Evolutionary conservation across 2,329 filamentous ascomycete genomes (phyloP).

Genomic region (Canariomyces notabilis): DNA sequence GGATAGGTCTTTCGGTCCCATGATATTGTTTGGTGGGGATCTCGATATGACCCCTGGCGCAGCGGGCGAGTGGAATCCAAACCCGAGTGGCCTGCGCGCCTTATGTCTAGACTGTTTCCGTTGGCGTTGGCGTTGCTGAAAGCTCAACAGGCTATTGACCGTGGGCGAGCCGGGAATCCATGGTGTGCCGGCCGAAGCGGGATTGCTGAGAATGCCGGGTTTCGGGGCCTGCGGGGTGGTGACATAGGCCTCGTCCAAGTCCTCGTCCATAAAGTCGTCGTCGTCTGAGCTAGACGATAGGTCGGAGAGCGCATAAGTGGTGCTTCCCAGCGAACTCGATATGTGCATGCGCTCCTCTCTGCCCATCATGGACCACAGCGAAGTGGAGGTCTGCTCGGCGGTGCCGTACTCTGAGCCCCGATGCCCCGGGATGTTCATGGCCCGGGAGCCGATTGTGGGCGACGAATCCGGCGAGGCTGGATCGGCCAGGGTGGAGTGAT

Average conservation of each 20-base stretch:
- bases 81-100: slow-evolving; percentile 41
- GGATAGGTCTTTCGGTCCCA: slow-evolving; percentile 30
- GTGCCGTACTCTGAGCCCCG: slow-evolving; percentile 44
- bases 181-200: slow-evolving; percentile 48
- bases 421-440: slow-evolving; percentile 57
- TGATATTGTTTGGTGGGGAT: slow-evolving; percentile 60
- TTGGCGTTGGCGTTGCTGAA: slow-evolving; percentile 70
- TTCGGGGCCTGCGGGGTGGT: slow-evolving; percentile 76
- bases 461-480: slow-evolving; percentile 85
- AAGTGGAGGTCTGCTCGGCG: slow-evolving; percentile 62
- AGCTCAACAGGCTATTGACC: slow-evolving; percentile 73
- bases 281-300: slow-evolving; percentile 70
- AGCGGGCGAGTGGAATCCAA: slow-evolving; percentile 44
- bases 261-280: slow-evolving; percentile 65
- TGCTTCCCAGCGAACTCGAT: slow-evolving; percentile 77
- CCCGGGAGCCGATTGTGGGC: slow-evolving; percentile 68
- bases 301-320: slow-evolving; percentile 68
- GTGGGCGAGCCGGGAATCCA: slow-evolving; percentile 67
- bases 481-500: slow-evolving; percentile 90
- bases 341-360: slow-evolving; percentile 65
- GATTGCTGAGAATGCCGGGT: slow-evolving; percentile 43
- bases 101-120: slow-evolving; percentile 59
- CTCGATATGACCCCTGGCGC: slow-evolving; percentile 47
- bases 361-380: slow-evolving; percentile 66
- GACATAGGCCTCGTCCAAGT: slow-evolving; percentile 74